phyloP scores from a whole-genome alignment of 352 stramenopile species.

The Pythium plurisporium region DNA sequence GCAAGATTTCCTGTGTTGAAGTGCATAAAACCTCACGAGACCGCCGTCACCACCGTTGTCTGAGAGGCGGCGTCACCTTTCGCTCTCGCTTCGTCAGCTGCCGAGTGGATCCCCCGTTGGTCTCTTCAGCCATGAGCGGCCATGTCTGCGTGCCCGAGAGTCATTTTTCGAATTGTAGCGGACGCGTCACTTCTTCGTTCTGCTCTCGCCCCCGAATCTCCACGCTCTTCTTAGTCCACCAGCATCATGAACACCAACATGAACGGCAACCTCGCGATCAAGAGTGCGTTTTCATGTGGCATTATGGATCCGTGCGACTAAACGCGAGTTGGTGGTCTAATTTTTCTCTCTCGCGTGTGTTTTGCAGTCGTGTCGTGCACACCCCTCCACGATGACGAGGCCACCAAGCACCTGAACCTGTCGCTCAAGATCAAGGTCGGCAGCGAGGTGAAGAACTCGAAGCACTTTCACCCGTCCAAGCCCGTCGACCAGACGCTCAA shows the following conservation, averaged over 20 bases:
- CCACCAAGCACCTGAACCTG: conserved; percentile 6
- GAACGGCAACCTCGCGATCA: conserved; percentile 15
- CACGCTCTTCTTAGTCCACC: background rate
- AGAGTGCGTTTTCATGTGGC: conserved; percentile 1
- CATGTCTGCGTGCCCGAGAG: background rate
- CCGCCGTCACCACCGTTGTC: conserved; percentile 1
- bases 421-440: conserved; percentile 15
- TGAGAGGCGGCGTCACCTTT: conserved; percentile 19
- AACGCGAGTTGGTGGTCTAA: background rate
- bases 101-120: background rate
- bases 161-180: conserved; percentile 15
- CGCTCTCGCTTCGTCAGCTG: conserved; percentile 7
- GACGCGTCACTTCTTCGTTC: conserved; percentile 9
- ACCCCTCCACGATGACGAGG: conserved; percentile 1
- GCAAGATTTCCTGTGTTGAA: conserved; percentile 16
- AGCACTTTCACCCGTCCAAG: conserved; percentile 7
- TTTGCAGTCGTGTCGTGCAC: background rate
- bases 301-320: background rate
- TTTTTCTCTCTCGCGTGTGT: background rate
- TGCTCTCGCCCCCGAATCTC: background rate
- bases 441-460: conserved; percentile 10
- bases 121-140: background rate
- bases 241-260: conserved; percentile 14
- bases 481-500: conserved; percentile 37
- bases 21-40: conserved; percentile 17